Evolutionary conservation across 306 rosid genomes (phyloP), one percentile per base, ranked within the genome.

Genomic region (Urtica urens): DNA sequence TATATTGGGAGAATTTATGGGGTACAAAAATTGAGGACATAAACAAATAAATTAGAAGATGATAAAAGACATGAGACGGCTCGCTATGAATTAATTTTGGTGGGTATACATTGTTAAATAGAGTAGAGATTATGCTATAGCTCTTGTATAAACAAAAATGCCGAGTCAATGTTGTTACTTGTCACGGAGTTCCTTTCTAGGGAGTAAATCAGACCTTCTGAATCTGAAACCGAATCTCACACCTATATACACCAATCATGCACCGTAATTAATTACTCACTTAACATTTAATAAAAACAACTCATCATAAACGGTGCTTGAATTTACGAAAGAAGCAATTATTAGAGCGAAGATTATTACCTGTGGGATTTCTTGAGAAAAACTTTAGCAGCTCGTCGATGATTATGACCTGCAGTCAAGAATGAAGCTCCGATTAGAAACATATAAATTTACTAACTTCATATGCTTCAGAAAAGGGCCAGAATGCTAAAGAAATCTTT

Each of bases 361-460:
- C 80, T 1, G 38, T 64, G 23, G 90, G 60, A 63, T 69, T 72
- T 71, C 97, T 82, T 53, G 97, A 90, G 66, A 90, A 90, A 77
- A 78, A 78, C 71, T 90, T 90, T 6, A 90, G 73, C 55, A 90
- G 66, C 72, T 90, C 97, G 60, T 90, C 97, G 49, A 90, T 90
- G 60, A 84, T 43, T 65, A 90, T 67, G 67, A 90, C 95, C 95
- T 84, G 69, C 59, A 4, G 56, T 38, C 28, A 11, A 56, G 35
- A 43, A 54, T 54, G 55, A 40, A 35, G n/a, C n/a, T n/a, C n/a
- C n/a, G n/a, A n/a, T n/a, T n/a, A n/a, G n/a, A n/a, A n/a, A n/a
- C n/a, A n/a, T n/a, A n/a, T n/a, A n/a, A n/a, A n/a, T n/a, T n/a
- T n/a, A n/a, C n/a, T n/a, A n/a, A n/a, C n/a, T n/a, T n/a, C n/a